A percentile compares a stretch with the other conserved stretches of the same genome.
Evolutionary conservation across 129 eudicot species (phyloP).

Genomic region (Pittosporum tobira): DNA sequence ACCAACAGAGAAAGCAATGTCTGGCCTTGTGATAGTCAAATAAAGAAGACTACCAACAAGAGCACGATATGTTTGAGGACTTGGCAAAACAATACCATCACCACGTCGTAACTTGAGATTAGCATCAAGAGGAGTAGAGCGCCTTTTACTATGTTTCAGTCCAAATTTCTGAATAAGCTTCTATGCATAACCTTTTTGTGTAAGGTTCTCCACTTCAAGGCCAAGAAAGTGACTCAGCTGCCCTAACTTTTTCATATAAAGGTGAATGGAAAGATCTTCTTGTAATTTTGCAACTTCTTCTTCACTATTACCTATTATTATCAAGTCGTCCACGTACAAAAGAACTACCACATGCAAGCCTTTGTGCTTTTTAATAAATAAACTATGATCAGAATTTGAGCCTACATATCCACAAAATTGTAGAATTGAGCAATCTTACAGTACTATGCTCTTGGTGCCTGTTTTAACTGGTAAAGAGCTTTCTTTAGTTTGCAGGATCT

Average conservation of each 20-base stretch:
- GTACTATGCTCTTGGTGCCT: conserved; percentile 2
- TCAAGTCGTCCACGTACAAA: not conserved
- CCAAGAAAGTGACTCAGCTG: conserved; percentile 2
- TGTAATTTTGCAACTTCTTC: not conserved
- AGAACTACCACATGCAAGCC: not conserved
- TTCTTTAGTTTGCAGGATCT: conserved; percentile 2
- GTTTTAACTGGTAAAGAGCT: conserved; percentile 4
- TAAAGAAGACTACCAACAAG: conserved; percentile 7
- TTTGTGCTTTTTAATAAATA: not conserved
- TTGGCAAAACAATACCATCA: not conserved
- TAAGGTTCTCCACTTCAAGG: not conserved
- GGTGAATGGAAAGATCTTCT: not conserved
- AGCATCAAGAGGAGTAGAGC: not conserved
- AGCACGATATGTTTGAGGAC: not conserved
- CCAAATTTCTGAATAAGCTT: not conserved
- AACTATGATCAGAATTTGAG: conserved; percentile 4
- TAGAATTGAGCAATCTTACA: not conserved
- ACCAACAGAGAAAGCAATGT: conserved; percentile 7
- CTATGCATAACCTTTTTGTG: not conserved
- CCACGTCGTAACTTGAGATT: not conserved
- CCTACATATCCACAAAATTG: not conserved
- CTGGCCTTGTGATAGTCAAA: conserved; percentile 1
- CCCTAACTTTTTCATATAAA: not conserved
- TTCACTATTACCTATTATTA: not conserved
- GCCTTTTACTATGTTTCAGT: not conserved